Conservation (phyloP, 257 asterid genomes). For the Marsdenia floribunda region DNA sequence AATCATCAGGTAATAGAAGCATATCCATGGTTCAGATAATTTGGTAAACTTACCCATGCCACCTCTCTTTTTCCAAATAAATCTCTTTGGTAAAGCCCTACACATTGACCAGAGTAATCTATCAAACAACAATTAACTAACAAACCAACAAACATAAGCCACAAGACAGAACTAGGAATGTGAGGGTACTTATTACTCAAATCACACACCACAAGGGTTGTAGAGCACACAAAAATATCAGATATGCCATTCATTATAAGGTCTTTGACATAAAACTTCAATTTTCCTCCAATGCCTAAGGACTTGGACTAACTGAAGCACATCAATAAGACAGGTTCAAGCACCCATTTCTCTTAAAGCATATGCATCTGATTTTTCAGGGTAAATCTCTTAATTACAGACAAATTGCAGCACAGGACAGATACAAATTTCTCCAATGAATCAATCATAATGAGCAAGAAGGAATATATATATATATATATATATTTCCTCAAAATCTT, state of each 20-base stretch:
- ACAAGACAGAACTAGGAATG: neutral
- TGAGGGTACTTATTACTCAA: neutral
- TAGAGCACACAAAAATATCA: neutral
- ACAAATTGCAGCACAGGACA: neutral
- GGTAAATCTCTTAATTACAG: neutral
- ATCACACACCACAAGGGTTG: neutral
- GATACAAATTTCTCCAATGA: neutral
- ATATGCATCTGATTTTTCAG: neutral
- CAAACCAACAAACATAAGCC: neutral
- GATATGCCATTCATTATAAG: neutral
- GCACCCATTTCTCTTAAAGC: neutral
- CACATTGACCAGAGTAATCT: constrained; percentile 22
- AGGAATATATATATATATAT: neutral
- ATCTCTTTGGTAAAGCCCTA: constrained; percentile 99
- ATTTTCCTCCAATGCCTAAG: neutral
- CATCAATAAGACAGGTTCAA: neutral
- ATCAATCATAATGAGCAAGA: neutral
- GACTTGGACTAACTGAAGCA: neutral
- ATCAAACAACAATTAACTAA: constrained; percentile 2
- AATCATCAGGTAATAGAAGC: neutral
- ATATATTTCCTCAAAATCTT: neutral
- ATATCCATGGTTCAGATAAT: neutral
- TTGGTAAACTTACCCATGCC: constrained; percentile 80
- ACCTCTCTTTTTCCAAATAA: constrained; percentile 82
- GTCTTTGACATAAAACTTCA: neutral